These are phyloP conservation scores for Pluteus cervinus DNA, from an alignment of 768 basidiomycete genomes.

Conservation along the genomic window DNA sequence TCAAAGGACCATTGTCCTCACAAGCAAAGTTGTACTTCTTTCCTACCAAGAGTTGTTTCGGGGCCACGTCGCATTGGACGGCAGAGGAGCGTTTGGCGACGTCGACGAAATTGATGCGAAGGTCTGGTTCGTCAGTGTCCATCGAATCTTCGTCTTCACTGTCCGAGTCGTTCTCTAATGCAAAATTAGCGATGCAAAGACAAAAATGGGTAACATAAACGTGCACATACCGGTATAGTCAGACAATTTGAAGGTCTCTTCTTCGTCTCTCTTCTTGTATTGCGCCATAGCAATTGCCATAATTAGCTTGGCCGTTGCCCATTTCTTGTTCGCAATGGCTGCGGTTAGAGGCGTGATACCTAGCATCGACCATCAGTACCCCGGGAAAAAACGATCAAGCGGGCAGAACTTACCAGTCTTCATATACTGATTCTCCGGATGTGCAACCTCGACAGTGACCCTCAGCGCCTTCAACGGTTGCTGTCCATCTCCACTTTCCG, in stretches of 20 bases:
- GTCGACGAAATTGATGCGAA: slow-evolving; percentile 41
- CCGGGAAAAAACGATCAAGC: neutral
- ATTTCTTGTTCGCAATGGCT: slow-evolving; percentile 42
- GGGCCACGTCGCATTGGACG: slow-evolving; percentile 33
- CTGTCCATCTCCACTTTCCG: too few species aligned
- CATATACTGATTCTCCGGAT: slow-evolving; percentile 14
- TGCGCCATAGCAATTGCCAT: slow-evolving; percentile 52
- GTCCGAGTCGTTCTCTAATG: slow-evolving; percentile 31
- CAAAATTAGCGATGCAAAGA: slow-evolving; percentile 1
- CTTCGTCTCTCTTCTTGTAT: slow-evolving; percentile 24
- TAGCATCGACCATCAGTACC: too few species aligned
- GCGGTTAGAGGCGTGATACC: slow-evolving; percentile 45
- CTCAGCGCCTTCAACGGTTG: slow-evolving; percentile 19
- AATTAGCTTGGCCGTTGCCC: slow-evolving; percentile 56
- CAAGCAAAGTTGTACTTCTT: too few species aligned
- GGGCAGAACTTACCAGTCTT: neutral
- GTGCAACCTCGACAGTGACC: slow-evolving; percentile 32
- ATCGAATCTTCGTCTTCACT: slow-evolving; percentile 35
- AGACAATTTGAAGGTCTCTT: slow-evolving; percentile 2
- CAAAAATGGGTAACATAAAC: neutral
- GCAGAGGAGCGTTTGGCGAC: slow-evolving; percentile 43
- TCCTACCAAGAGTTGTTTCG: too few species aligned
- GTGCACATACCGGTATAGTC: neutral
- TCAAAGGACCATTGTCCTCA: slow-evolving; percentile 21
- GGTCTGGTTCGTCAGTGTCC: slow-evolving; percentile 32